Conservation (phyloP, 352 stramenopile species). For the Phytophthora palmivora region DNA sequence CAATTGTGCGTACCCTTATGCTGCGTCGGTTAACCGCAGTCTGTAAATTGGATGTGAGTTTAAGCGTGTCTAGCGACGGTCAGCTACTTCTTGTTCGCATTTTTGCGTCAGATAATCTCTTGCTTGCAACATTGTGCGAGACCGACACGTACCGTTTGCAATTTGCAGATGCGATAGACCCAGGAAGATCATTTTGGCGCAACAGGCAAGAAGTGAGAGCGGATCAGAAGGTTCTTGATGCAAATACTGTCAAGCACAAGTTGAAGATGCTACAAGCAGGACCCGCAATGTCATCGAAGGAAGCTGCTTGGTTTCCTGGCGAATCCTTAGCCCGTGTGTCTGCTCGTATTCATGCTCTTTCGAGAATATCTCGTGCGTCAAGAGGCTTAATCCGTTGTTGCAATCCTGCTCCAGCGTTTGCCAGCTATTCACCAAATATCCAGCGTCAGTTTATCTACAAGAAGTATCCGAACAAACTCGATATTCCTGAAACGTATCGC, state of each 20-base stretch:
- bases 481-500: slow-evolving; percentile 46
- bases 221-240: slow-evolving; percentile 57
- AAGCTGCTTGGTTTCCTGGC: slow-evolving; percentile 48
- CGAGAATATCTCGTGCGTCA: slow-evolving; percentile 37
- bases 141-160: slow-evolving; percentile 57
- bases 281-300: slow-evolving; percentile 43
- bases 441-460: slow-evolving; percentile 77
- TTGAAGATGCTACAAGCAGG: slow-evolving; percentile 50
- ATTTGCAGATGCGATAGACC: slow-evolving; percentile 66
- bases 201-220: slow-evolving; percentile 51
- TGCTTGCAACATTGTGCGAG: slow-evolving; percentile 65
- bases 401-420: slow-evolving; percentile 46
- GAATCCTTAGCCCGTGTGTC: slow-evolving; percentile 56
- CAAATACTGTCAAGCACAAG: slow-evolving; percentile 59
- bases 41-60: slow-evolving; percentile 68
- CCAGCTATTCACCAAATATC: slow-evolving; percentile 48
- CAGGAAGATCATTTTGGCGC: slow-evolving; percentile 53
- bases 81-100: slow-evolving; percentile 54
- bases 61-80: slow-evolving; percentile 61
- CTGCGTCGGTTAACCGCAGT: slow-evolving; percentile 51
- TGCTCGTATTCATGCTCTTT: slow-evolving; percentile 56
- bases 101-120: slow-evolving; percentile 68
- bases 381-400: slow-evolving; percentile 25
- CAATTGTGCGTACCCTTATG: slow-evolving; percentile 64
- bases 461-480: slow-evolving; percentile 59